These are phyloP conservation scores for Yamadazyma mexicana DNA, from an alignment of 1,139 yeast species.

Conservation along the genomic window DNA sequence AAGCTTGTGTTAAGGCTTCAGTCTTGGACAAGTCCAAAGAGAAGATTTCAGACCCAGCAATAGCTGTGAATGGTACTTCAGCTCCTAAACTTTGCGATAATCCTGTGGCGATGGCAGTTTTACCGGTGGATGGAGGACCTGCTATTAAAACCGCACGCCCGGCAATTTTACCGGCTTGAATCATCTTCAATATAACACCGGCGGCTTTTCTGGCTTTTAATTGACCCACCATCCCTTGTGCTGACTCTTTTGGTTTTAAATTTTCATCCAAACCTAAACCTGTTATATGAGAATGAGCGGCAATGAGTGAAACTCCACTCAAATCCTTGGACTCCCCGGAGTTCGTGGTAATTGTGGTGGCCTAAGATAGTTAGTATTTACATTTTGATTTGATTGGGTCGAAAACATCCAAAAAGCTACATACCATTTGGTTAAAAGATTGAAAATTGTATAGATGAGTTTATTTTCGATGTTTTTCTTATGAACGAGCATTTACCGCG, in stretches of 20 bases:
- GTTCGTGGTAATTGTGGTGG: conserved; percentile 34
- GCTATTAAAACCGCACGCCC: conserved; percentile 96
- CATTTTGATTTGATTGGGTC: neutral
- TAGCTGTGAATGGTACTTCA: conserved; percentile 94
- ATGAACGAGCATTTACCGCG: neutral
- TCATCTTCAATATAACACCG: conserved; percentile 90
- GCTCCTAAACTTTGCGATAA: conserved; percentile 82
- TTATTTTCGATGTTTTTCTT: conserved; percentile 1
- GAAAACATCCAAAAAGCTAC: neutral
- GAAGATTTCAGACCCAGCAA: conserved; percentile 92
- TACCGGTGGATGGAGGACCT: conserved; percentile 98
- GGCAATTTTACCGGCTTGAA: conserved; percentile 90
- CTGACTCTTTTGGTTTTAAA: conserved; percentile 72
- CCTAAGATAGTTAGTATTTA: conserved; percentile 17
- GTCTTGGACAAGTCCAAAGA: conserved; percentile 92
- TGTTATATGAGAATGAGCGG: conserved; percentile 95
- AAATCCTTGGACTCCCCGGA: conserved; percentile 45
- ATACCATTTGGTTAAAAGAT: conserved; percentile 3
- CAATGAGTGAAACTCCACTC: conserved; percentile 70
- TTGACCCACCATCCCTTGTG: conserved; percentile 99
- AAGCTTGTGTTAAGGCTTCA: conserved; percentile 93
- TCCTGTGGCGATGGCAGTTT: conserved; percentile 98
- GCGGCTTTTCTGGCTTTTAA: conserved; percentile 93
- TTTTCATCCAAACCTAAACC: conserved; percentile 94
- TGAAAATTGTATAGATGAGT: conserved; percentile 1